phyloP scores from a whole-genome alignment of 805 yeast genomes.

The Yamadazyma akitaensis region DNA sequence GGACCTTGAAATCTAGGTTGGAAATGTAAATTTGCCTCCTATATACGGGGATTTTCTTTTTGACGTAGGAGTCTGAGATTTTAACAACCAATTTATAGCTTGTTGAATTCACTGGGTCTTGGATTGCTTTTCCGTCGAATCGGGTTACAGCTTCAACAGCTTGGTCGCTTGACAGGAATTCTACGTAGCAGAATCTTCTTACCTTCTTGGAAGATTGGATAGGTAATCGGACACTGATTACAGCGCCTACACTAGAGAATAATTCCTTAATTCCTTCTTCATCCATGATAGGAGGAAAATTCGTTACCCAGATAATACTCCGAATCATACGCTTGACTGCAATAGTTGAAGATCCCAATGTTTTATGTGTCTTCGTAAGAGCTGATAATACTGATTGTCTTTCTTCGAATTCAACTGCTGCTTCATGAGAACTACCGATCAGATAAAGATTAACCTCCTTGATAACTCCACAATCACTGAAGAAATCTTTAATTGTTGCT shows the following conservation, averaged over 20 bases:
- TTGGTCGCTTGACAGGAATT: slow-evolving; percentile 40
- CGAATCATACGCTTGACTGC: slow-evolving; percentile 43
- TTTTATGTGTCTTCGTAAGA: slow-evolving; percentile 55
- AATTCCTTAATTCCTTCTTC: slow-evolving; percentile 34
- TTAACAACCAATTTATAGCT: slow-evolving; percentile 49
- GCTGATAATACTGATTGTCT: slow-evolving; percentile 53
- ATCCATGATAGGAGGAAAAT: slow-evolving; percentile 59
- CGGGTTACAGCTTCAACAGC: slow-evolving; percentile 43
- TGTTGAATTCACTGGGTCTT: slow-evolving; percentile 22
- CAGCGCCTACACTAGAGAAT: slow-evolving; percentile 40
- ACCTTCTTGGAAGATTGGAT: slow-evolving; percentile 32
- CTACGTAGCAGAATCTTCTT: slow-evolving; percentile 74
- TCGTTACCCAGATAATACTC: slow-evolving; percentile 68
- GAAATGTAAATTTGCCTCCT: slow-evolving; percentile 14
- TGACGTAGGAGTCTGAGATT: slow-evolving; percentile 48
- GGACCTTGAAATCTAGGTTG: slow-evolving; percentile 47
- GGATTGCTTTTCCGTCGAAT: slow-evolving; percentile 38
- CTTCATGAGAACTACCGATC: slow-evolving; percentile 25
- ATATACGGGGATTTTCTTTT: slow-evolving; percentile 9
- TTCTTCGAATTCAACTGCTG: slow-evolving; percentile 56
- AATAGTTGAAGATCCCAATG: slow-evolving; percentile 40
- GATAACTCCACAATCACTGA: slow-evolving; percentile 61
- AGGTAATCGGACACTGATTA: slow-evolving; percentile 60
- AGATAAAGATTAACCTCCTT: slow-evolving; percentile 27
- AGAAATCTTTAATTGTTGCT: slow-evolving; percentile 38